Base-by-base conservation (phyloP, 345 rosid species). In the Mangifera indica region DNA sequence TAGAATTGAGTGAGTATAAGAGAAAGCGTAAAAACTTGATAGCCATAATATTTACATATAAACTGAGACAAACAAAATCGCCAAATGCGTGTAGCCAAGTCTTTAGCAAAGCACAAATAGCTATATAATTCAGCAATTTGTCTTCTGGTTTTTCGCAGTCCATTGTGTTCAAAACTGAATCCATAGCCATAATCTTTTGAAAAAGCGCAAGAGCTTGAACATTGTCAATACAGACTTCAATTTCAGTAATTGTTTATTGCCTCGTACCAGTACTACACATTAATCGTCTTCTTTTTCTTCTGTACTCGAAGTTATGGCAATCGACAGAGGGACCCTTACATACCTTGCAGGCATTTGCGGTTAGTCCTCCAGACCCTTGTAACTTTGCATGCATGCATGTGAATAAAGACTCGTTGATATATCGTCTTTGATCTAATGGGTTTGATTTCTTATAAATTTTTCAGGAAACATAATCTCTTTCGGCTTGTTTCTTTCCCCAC, bases 381-480 rank as follows among this genome's bases (percentile, higher is more conserved):
- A n/a, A n/a, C n/a, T n/a, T n/a, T n/a, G 44, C 32, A 1, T 29
- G 32, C 32, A 29, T 29, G 32, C 3, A 29, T 29, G 3, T 20
- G 25, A 0, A n/a, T 29, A 29, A 29, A 29, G 32, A 29, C 32
- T 29, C 3, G 3, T 3, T 29, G 32, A 29, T 29, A 29, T 37
- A 37, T 37, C 42, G 42, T 37, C 9, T 37, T 37, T 6, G 32
- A 8, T 29, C 32, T 10, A 22, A 24, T 32, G 34, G 4, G 13
- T 25, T 60, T 15, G 1, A 29, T 11, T 5, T 25, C 10, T 60
- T 15, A 3, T 17, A 20, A 22, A 10, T 59, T 24, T 22, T 5
- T 72, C 80, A 93, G 97, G 98, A 74, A 93, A 93, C 73, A 72
- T 87, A 56, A 83, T 86, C 60, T 93, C 98, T 60, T 84, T 89